These are phyloP conservation scores for Lentithecium fluviatile DNA, from an alignment of 495 filamentous ascomycete species.

Conservation along the genomic window DNA sequence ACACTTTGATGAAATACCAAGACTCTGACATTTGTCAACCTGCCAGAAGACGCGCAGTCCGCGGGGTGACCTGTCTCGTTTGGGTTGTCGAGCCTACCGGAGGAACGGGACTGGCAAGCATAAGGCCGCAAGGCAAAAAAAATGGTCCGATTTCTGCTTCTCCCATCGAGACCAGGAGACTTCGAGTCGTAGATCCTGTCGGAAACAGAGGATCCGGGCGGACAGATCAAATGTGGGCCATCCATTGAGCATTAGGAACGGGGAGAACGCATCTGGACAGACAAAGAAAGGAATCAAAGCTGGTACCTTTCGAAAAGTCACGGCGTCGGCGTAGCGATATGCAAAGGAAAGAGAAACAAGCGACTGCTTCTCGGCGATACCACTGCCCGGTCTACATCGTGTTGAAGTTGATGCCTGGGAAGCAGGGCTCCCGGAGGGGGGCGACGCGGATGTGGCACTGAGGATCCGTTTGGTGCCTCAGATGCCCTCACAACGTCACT, in stretches of 20 bases:
- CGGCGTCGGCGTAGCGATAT: too few species aligned
- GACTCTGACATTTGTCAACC: neutral
- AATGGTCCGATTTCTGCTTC: neutral
- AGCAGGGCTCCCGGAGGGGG: neutral
- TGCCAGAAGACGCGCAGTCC: neutral
- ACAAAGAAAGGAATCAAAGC: too few species aligned
- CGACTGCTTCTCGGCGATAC: too few species aligned
- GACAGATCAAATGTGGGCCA: neutral
- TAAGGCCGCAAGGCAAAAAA: neutral
- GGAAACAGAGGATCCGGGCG: neutral
- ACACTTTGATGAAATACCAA: neutral
- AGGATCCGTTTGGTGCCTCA: constrained; percentile 11
- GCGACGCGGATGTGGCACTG: neutral
- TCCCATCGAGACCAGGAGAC: neutral
- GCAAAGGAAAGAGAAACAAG: too few species aligned
- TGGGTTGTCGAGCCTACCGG: neutral
- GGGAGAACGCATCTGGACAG: neutral
- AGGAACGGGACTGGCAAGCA: neutral
- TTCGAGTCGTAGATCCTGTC: neutral
- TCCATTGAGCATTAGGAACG: neutral
- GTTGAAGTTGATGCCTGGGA: neutral
- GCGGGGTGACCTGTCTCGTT: neutral
- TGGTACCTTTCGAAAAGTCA: too few species aligned
- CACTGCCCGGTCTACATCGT: too few species aligned
- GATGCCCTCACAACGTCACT: constrained; percentile 9